These are phyloP conservation scores for Pseudogymnoascus sp. DNA, from an alignment of 2,329 filamentous ascomycete genomes.

Conservation along the genomic window DNA sequence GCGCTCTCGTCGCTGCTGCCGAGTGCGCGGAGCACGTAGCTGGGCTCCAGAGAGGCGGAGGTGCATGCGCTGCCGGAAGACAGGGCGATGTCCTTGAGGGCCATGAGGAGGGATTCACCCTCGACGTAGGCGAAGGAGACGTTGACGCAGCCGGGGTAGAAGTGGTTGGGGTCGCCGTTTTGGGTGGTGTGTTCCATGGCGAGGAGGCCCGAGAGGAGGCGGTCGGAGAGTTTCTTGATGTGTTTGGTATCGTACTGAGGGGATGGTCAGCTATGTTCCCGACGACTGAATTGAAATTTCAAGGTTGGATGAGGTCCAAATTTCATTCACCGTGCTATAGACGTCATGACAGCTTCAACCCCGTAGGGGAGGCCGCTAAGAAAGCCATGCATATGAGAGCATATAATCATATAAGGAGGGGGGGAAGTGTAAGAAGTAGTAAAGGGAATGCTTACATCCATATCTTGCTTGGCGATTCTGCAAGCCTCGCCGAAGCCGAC, in stretches of 20 bases:
- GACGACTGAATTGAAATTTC: background rate
- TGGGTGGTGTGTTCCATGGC: conserved; percentile 85
- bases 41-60: conserved; percentile 90
- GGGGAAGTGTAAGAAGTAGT: conserved; percentile 13
- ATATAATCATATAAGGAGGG: conserved; percentile 61
- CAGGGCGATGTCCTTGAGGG: conserved; percentile 92
- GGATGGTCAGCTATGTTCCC: conserved; percentile 26
- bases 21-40: conserved; percentile 88
- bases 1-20: conserved; percentile 96
- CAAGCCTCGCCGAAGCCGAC: conserved; percentile 96
- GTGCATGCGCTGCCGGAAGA: conserved; percentile 97
- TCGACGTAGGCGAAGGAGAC: conserved; percentile 98
- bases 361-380: conserved; percentile 55
- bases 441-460: conserved; percentile 61
- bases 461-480: conserved; percentile 81
- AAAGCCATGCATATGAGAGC: conserved; percentile 86
- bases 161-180: conserved; percentile 75
- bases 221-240: conserved; percentile 74
- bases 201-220: conserved; percentile 73
- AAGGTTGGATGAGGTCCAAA: conserved; percentile 21
- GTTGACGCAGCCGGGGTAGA: conserved; percentile 96
- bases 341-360: conserved; percentile 32
- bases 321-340: conserved; percentile 60
- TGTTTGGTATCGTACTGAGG: conserved; percentile 83
- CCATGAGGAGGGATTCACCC: conserved; percentile 96